Percentiles rank a stretch among this genome's conserved stretches.
Conservation (phyloP, 78 protist genomes). For the Dictyostelium citrinum region DNA sequence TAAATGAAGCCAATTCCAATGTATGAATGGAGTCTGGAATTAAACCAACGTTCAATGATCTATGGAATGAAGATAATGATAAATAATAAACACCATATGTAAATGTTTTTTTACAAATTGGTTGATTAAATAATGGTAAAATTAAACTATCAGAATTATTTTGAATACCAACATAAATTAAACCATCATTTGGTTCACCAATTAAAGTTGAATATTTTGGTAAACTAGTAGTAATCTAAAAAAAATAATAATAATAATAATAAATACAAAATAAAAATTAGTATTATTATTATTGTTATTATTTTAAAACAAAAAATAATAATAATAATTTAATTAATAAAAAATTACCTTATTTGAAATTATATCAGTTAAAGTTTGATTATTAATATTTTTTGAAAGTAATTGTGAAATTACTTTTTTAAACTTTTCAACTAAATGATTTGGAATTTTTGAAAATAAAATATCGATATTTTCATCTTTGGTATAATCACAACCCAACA, state of each 20-base stretch:
- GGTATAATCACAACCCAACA: background rate
- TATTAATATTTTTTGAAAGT: background rate
- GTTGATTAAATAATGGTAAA: background rate
- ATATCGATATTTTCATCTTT: background rate
- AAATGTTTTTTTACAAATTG: background rate
- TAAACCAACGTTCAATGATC: background rate
- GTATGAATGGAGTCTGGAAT: background rate
- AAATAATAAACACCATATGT: background rate
- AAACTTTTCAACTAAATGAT: background rate
- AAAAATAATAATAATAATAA: too few species aligned
- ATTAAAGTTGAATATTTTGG: background rate
- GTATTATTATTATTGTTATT: too few species aligned
- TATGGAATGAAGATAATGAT: background rate
- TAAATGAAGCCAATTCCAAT: background rate
- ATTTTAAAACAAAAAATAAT: too few species aligned
- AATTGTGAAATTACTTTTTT: background rate
- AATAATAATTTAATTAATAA: too few species aligned
- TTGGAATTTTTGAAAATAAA: background rate
- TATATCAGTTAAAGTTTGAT: background rate
- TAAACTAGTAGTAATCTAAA: background rate
- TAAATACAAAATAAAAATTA: too few species aligned
- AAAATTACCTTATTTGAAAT: background rate
- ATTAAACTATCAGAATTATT: background rate
- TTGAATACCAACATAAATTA: background rate
- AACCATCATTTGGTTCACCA: background rate